Base-by-base conservation (phyloP, 2,329 filamentous ascomycete species). In the Aspergillus eucalypticola region DNA sequence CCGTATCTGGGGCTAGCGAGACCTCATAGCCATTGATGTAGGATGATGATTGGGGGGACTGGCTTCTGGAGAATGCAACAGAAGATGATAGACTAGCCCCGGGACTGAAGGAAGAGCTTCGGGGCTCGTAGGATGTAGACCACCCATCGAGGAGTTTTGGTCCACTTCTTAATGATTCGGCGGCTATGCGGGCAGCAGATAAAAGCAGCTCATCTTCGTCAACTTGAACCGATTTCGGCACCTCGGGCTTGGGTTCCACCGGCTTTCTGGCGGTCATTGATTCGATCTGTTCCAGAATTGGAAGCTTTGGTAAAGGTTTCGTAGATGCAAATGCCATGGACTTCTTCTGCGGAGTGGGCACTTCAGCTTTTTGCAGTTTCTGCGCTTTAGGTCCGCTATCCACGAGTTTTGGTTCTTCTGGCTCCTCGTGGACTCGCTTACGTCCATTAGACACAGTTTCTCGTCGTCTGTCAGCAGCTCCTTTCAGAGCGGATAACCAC, bases 171-270 rank as follows among this genome's bases (percentile, higher is more conserved):
- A 79, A 51, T n/a, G 73, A 69, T 57, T 77, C 75, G 8, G 76
- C 76, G 19, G 74, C 73, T 44, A 79, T 77, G 8, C 77, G 74
- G 8, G 77, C 77, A 5, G 75, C 74, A 27, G 70, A 76, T 17
- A 79, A 68, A 11, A 78, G 70, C 8, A 79, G 65, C 63, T 79
- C 77, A 51, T 79, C 77, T 61, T 78, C 73, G 39, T 79, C 75
- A 39, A 79, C 69, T 58, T 73, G 68, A 50, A 58, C 64, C 19
- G 64, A 64, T 55, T 66, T 67, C 4, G 62, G 64, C 11, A 61
- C 53, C 39, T 69, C 64, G 10, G 64, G 58, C 35, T 70, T 65
- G 17, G 65, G 59, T 21, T 70, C 64, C 8, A 56, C 44, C 1
- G 65, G 61, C 53, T 69, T 74, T 27, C 66, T 66, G 4, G 70